These are phyloP conservation scores for Aspergillus cavernicola DNA, from an alignment of 495 filamentous ascomycete genomes.

Conservation along the genomic window DNA sequence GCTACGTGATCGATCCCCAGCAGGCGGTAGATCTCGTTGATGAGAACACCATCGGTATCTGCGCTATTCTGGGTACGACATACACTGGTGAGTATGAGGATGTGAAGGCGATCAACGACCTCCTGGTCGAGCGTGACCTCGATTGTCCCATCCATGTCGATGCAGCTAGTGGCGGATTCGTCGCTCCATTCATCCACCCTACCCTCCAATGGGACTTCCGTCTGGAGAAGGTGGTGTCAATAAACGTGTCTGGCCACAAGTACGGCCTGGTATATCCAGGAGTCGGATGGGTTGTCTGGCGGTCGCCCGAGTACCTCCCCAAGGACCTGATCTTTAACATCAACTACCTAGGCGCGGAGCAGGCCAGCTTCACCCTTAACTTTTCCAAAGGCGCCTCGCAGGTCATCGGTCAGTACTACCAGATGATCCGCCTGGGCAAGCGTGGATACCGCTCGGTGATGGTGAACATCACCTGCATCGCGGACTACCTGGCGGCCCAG, in stretches of 20 bases:
- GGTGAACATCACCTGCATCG: conserved; percentile 79
- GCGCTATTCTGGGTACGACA: conserved; percentile 81
- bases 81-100: conserved; percentile 96
- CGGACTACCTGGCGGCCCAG: conserved; percentile 72
- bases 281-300: conserved; percentile 91
- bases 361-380: conserved; percentile 92
- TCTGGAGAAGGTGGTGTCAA: conserved; percentile 79
- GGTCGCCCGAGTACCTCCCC: conserved; percentile 76
- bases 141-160: conserved; percentile 89
- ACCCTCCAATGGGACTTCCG: conserved; percentile 85
- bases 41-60: conserved; percentile 95
- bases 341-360: conserved; percentile 92
- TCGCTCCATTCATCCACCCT: conserved; percentile 80
- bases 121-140: conserved; percentile 66
- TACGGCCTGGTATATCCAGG: conserved; percentile 78
- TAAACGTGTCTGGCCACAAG: conserved; percentile 93
- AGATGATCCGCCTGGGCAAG: conserved; percentile 89
- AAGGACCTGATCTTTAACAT: conserved; percentile 96
- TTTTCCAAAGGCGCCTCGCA: conserved; percentile 92
- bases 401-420: conserved; percentile 95
- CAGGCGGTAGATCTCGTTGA: conserved; percentile 79
- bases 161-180: conserved; percentile 86
- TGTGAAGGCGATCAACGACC: conserved; percentile 82
- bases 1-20: conserved; percentile 84
- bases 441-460: conserved; percentile 88